Percentiles rank a stretch among this genome's conserved stretches.
These are phyloP conservation scores for Backusella tuberculispora DNA, from an alignment of 192 early-diverging fungal genomes.

Conservation along the genomic window DNA sequence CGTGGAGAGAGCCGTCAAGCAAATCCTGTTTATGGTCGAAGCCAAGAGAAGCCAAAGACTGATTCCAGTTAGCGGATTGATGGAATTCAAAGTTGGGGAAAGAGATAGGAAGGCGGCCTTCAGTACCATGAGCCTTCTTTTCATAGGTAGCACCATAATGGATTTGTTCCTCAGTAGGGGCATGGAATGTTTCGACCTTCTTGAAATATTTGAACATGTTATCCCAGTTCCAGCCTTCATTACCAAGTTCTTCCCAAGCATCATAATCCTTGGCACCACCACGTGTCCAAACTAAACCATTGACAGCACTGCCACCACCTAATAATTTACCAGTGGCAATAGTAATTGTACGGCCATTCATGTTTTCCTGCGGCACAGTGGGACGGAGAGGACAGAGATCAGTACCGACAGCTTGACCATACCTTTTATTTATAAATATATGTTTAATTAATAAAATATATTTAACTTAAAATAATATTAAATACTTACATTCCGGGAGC, in stretches of 20 bases:
- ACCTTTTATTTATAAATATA: too few relatives aligned
- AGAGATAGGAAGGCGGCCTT: neutral
- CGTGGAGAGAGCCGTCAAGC: neutral
- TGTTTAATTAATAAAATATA: neutral
- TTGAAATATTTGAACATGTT: slow-evolving; percentile 33
- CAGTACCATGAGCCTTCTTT: neutral
- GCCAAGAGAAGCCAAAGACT: neutral
- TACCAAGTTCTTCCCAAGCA: slow-evolving; percentile 34
- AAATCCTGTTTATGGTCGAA: neutral
- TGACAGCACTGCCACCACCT: slow-evolving; percentile 38
- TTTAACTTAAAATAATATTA: neutral
- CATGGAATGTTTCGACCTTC: slow-evolving; percentile 35
- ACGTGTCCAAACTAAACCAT: slow-evolving; percentile 30
- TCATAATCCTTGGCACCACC: slow-evolving; percentile 30
- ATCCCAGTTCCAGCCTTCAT: slow-evolving; percentile 34
- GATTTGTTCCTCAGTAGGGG: neutral
- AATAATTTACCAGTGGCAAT: slow-evolving; percentile 39
- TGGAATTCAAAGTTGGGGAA: neutral
- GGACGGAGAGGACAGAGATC: slow-evolving; percentile 5
- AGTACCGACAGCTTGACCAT: neutral
- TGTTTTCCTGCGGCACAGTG: neutral
- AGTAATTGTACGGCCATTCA: slow-evolving; percentile 2
- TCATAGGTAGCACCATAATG: neutral
- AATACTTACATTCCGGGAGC: slow-evolving; percentile 2
- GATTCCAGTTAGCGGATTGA: neutral